phyloP scores from a whole-genome alignment of 169 alveolate genomes.

The Perkinsus chesapeaki region DNA sequence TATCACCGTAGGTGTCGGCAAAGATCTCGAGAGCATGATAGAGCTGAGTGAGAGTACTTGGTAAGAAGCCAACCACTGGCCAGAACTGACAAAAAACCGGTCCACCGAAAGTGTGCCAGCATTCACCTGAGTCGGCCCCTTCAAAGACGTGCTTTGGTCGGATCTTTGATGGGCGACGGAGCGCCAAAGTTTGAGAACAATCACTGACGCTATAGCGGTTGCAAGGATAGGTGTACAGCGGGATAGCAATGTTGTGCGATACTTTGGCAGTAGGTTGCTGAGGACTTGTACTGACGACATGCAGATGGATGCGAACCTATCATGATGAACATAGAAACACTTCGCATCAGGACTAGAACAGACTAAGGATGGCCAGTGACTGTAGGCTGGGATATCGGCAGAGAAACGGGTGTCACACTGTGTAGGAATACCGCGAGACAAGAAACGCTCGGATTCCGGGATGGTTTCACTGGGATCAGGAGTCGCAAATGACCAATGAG shows the following conservation, averaged over 20 bases:
- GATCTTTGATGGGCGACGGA: background rate
- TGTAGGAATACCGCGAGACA: no score
- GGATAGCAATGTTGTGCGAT: background rate
- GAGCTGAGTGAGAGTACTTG: background rate
- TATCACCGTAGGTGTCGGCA: background rate
- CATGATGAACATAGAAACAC: no score
- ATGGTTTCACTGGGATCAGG: no score
- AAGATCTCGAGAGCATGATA: background rate
- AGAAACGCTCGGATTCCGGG: no score
- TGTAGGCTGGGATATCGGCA: no score
- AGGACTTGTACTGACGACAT: no score
- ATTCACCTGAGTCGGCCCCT: background rate
- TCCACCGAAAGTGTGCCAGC: background rate
- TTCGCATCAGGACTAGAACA: no score
- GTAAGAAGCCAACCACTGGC: background rate
- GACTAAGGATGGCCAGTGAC: no score
- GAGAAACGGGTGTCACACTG: no score
- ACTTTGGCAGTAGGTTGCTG: no score
- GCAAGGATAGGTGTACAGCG: background rate
- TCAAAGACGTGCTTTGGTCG: background rate
- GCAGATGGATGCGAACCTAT: no score
- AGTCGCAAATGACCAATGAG: no score
- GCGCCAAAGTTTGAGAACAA: background rate
- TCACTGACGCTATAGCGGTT: background rate
- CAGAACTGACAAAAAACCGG: background rate